Evolutionary conservation across 129 eudicot species (phyloP), one percentile per base, ranked within the genome.

Genomic region (Helichrysum umbraculigerum): DNA sequence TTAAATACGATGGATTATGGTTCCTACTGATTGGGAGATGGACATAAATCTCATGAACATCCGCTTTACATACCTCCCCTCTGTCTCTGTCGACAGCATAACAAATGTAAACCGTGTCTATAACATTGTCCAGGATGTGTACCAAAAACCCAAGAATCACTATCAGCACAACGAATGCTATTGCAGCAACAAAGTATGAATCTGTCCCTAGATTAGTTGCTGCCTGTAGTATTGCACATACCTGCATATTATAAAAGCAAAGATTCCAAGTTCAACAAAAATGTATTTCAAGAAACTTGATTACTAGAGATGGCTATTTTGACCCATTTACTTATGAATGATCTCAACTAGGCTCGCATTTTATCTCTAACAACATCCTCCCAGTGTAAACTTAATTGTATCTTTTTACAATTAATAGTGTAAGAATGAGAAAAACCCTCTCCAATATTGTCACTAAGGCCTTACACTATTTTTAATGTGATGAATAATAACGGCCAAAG

Each of bases 51-150:
- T 94, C 93, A 64, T 94, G 97, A 76, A 91, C 96, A 35, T 91
- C 96, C n/a, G 83, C 88, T 73, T 89, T 94, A 69, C 88, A 83
- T 54, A 91, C 97, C 58, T 94, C 98, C 25, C 93, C 96, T 33
- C 83, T 79, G 85, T 91, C 99, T 68, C 96, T 82, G 80, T 95
- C 99, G 11, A 91, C 83, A 28, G 92, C 99, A 22, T 91, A 95
- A 86, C 99, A 95, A 17, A 94, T 87, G 50, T 94, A 94, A 9
- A 95, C 91, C 14, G 97, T 85, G 65, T 91, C 97, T 6, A 95
- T 84, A 35, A 95, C 98, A 79, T 91, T 83, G 71, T 91, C 91
- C 76, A 91, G 85, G 80, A 91, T 85, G 34, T 77, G 84, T 51
- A 87, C 88, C 60, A 88, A 82, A 63, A 72, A 91, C 41, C 95